phyloP scores from a whole-genome alignment of 2,329 filamentous ascomycete species.

The Chrysoporthe cubensis region DNA sequence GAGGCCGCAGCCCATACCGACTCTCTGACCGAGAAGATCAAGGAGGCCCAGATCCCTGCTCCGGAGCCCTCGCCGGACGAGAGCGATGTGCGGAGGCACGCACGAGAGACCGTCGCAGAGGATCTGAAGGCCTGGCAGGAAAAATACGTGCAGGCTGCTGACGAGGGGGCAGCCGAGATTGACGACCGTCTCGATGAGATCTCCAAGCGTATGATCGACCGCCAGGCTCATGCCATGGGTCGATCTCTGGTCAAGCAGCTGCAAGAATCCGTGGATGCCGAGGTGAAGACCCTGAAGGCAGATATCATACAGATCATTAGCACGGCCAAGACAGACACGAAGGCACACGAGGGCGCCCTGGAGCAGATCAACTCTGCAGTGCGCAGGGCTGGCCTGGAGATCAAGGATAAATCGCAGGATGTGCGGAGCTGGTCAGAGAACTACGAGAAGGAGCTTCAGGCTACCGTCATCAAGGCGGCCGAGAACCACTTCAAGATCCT shows the following conservation, averaged over 20 bases:
- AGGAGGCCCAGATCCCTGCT: slow-evolving; percentile 43
- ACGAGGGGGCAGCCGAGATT: slow-evolving; percentile 77
- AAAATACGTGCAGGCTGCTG: slow-evolving; percentile 83
- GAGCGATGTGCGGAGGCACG: slow-evolving; percentile 59
- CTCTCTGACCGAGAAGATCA: slow-evolving; percentile 31
- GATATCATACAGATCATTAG: slow-evolving; percentile 66
- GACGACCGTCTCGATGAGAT: slow-evolving; percentile 69
- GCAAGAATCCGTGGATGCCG: slow-evolving; percentile 65
- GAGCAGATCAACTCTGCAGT: slow-evolving; percentile 55
- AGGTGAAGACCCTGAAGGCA: slow-evolving; percentile 67
- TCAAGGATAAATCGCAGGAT: slow-evolving; percentile 77
- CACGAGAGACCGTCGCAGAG: slow-evolving; percentile 70
- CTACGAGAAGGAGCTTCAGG: slow-evolving; percentile 71
- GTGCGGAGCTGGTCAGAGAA: slow-evolving; percentile 76
- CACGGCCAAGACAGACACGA: slow-evolving; percentile 52
- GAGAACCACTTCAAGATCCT: slow-evolving; percentile 81
- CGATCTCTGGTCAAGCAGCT: slow-evolving; percentile 70
- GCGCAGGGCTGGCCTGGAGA: slow-evolving; percentile 68
- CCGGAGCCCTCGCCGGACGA: slow-evolving; percentile 51
- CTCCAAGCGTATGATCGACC: slow-evolving; percentile 58
- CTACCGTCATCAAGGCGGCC: slow-evolving; percentile 72
- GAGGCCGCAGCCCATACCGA: slow-evolving; percentile 31
- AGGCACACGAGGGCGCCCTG: slow-evolving; percentile 41
- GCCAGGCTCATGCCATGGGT: slow-evolving; percentile 68
- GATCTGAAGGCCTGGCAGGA: slow-evolving; percentile 86